phyloP scores from a whole-genome alignment of 768 basidiomycete genomes.

The Mycena galopus region DNA sequence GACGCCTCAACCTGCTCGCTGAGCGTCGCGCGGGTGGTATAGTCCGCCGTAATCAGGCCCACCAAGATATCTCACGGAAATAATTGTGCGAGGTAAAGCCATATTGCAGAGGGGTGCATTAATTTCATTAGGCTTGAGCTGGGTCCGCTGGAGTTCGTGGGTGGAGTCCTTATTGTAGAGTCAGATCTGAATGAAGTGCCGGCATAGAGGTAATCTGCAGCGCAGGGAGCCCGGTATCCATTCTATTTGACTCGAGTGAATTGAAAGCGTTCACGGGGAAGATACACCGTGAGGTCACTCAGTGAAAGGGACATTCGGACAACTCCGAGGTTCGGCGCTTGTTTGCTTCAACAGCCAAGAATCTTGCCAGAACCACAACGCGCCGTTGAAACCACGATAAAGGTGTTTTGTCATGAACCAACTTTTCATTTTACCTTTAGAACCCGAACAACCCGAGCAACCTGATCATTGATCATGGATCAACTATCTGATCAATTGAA shows the following conservation, averaged over 20 bases:
- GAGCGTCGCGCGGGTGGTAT: neutral
- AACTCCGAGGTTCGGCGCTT: neutral
- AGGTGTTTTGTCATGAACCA: too few relatives aligned
- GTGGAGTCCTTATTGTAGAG: neutral
- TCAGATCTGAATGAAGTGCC: neutral
- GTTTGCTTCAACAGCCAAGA: neutral
- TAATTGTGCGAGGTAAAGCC: slow-evolving; percentile 28
- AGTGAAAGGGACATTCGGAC: neutral
- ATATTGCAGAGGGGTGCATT: slow-evolving; percentile 23
- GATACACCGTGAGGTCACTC: neutral
- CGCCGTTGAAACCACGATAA: too few relatives aligned
- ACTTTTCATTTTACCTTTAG: too few relatives aligned
- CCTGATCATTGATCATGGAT: too few relatives aligned
- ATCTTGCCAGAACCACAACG: too few relatives aligned
- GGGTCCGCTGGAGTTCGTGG: neutral
- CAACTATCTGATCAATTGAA: too few relatives aligned
- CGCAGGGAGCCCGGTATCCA: neutral
- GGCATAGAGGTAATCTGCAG: neutral
- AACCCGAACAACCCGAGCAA: too few relatives aligned
- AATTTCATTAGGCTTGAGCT: slow-evolving; percentile 15
- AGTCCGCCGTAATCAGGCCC: slow-evolving; percentile 7
- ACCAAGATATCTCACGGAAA: slow-evolving; percentile 20
- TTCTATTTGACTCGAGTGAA: neutral
- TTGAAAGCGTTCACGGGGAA: neutral
- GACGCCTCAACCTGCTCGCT: neutral